Conservation (phyloP, 768 basidiomycete genomes). For the Sporobolomyces pararoseus region DNA sequence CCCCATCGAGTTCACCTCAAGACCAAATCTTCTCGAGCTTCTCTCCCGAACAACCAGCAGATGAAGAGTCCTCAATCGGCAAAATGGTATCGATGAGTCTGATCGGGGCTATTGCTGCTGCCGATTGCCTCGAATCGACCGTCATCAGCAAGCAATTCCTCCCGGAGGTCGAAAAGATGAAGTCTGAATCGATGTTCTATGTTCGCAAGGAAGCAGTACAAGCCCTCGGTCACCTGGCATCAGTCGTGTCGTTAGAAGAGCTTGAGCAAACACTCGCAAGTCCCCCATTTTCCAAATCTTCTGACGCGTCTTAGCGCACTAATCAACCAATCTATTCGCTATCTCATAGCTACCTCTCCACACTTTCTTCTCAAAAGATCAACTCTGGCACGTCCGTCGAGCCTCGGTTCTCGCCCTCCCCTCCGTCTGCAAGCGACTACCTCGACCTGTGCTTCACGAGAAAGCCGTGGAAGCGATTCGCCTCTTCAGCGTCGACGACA, state of each 20-base stretch:
- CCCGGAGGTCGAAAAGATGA: slow-evolving; percentile 45
- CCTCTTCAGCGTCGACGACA: slow-evolving; percentile 63
- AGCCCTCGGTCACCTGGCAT: slow-evolving; percentile 81
- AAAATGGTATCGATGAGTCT: slow-evolving; percentile 81
- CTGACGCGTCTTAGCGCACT: background rate
- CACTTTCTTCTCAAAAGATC: slow-evolving; percentile 64
- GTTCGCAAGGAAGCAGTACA: slow-evolving; percentile 81
- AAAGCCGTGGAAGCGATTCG: slow-evolving; percentile 66
- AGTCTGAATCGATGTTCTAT: slow-evolving; percentile 55
- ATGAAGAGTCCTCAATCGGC: slow-evolving; percentile 76
- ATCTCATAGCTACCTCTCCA: slow-evolving; percentile 69
- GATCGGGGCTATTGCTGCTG: slow-evolving; percentile 39
- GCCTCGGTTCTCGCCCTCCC: slow-evolving; percentile 82
- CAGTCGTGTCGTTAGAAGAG: slow-evolving; percentile 73
- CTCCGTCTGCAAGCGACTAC: slow-evolving; percentile 66
- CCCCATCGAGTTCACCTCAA: background rate
- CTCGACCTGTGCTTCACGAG: slow-evolving; percentile 58
- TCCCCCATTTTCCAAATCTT: background rate
- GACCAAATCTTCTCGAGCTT: slow-evolving; percentile 35
- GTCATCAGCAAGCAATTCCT: slow-evolving; percentile 39
- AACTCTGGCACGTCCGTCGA: slow-evolving; percentile 77
- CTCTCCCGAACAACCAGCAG: slow-evolving; percentile 43
- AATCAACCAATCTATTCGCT: background rate
- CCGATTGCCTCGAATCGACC: slow-evolving; percentile 30
- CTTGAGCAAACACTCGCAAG: slow-evolving; percentile 56